phyloP scores from a whole-genome alignment of 345 rosid species.

The Eutrema japonicum region DNA sequence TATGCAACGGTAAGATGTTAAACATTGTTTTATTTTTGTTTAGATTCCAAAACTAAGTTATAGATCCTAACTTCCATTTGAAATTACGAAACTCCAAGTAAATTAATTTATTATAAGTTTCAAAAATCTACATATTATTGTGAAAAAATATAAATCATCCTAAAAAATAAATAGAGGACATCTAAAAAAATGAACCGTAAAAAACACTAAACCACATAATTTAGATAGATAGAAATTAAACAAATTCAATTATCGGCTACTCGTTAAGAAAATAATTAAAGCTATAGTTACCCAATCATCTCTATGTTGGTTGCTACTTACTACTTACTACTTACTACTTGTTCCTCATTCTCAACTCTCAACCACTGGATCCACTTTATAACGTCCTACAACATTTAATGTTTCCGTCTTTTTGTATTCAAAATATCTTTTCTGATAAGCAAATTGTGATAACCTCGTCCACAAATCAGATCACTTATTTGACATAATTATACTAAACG shows the following conservation, averaged over 20 bases:
- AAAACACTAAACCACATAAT: not conserved
- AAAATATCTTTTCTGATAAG: conserved; percentile 35
- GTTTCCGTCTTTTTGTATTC: not conserved
- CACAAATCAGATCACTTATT: conserved; percentile 35
- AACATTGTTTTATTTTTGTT: no score
- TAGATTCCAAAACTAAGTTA: no score
- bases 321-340: not conserved
- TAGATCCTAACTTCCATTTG: no score
- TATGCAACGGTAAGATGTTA: no score
- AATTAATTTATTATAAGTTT: no score
- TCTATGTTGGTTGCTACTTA: not conserved
- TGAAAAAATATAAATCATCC: no score
- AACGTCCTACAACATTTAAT: conserved; percentile 4
- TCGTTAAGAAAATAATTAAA: not conserved
- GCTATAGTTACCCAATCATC: not conserved
- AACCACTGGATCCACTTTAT: conserved; percentile 8
- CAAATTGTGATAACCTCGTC: conserved; percentile 35
- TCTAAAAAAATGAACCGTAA: not conserved
- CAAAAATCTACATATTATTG: no score
- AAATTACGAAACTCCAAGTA: no score
- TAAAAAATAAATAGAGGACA: no score
- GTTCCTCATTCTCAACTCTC: conserved; percentile 2
- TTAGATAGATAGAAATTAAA: not conserved
- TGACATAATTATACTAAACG: conserved; percentile 2
- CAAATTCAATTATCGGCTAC: not conserved